Base-by-base conservation (phyloP, 345 rosid genomes). In the Eucalyptus coolabah region DNA sequence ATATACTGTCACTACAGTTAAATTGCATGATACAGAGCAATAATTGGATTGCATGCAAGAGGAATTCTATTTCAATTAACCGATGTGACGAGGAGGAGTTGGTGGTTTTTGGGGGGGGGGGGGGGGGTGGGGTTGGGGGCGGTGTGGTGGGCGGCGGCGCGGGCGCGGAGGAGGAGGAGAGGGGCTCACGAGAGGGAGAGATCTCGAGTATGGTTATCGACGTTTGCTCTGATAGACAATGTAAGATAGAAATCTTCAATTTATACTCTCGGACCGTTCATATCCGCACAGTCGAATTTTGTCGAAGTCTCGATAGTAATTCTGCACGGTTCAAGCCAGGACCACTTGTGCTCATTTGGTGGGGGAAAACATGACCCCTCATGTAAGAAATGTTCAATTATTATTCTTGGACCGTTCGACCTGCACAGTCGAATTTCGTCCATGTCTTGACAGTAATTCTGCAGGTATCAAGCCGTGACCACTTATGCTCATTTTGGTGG, bases 61-160 rank as follows among this genome's bases (percentile, higher is more conserved):
- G 47, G 28, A 72, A 37, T 77, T 77, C 28, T 77, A 42, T 24
- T 23, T 56, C 63, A 56, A 23, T 23, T 56, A 24, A 56, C 63
- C 63, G 23, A 56, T 56, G 30, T 23, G 63, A 56, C 28, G 9
- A 9, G 11, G 44, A 77, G 8, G n/a, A n/a, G n/a, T n/a, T n/a
- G n/a, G n/a, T n/a, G n/a, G n/a, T n/a, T n/a, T 19, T 54, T 1
- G 28, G 12, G 7, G 3, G 0, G 12, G 45, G 6, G 26, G 8
- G 44, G 44, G 4, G 5, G 40, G 40, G 40, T 4, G 40, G 40
- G 4, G 40, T 5, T 3, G 13, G 37, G 2, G 3, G 16, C 1
- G 19, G 44, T 40, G 42, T 1, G 2, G 65, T 2, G n/a, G n/a
- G n/a, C n/a, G n/a, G n/a, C n/a, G n/a, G n/a, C n/a, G n/a, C n/a